A percentile compares a stretch with the other conserved stretches of the same genome.
Evolutionary conservation across 2,329 filamentous ascomycete genomes (phyloP).

Genomic region (Cytospora piceae): DNA sequence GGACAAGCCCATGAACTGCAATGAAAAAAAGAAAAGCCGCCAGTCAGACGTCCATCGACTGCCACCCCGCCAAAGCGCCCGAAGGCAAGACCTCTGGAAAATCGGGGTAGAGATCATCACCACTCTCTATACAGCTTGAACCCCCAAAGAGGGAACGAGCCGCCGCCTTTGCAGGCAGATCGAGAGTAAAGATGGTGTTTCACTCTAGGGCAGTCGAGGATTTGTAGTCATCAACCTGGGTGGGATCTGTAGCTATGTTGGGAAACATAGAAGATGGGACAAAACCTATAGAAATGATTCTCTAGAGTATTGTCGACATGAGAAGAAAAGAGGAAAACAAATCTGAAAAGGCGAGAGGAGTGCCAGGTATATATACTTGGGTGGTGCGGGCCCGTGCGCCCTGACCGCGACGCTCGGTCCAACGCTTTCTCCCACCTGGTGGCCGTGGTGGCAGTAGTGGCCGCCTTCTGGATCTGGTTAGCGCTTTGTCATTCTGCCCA

Average conservation of each 20-base stretch:
- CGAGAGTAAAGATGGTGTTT: slow-evolving; percentile 67
- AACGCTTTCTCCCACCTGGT: background rate
- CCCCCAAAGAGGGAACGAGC: slow-evolving; percentile 36
- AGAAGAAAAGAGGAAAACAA: slow-evolving; percentile 55
- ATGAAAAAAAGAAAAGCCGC: slow-evolving; percentile 41
- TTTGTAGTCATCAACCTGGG: slow-evolving; percentile 91
- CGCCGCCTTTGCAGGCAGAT: slow-evolving; percentile 66
- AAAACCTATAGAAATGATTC: slow-evolving; percentile 99
- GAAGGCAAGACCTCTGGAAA: slow-evolving; percentile 67
- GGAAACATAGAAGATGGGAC: slow-evolving; percentile 85
- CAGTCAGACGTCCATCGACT: slow-evolving; percentile 91
- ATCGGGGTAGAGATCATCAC: slow-evolving; percentile 92
- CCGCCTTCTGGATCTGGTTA: slow-evolving; percentile 9
- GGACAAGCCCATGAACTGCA: slow-evolving; percentile 24
- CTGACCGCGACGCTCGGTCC: background rate
- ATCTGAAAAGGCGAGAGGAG: slow-evolving; percentile 39
- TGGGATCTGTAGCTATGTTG: slow-evolving; percentile 91
- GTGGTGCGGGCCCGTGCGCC: background rate
- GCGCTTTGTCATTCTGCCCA: background rate
- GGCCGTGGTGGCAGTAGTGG: fast-evolving
- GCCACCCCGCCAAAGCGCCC: slow-evolving; percentile 79
- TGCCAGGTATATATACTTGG: slow-evolving; percentile 46
- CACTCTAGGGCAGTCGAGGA: slow-evolving; percentile 89
- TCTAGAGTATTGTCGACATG: slow-evolving; percentile 69
- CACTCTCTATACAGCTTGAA: slow-evolving; percentile 75